A percentile compares a stretch with the other conserved stretches of the same genome.
Conservation (phyloP, 179 eudicot species). For the Patellifolia procumbens region DNA sequence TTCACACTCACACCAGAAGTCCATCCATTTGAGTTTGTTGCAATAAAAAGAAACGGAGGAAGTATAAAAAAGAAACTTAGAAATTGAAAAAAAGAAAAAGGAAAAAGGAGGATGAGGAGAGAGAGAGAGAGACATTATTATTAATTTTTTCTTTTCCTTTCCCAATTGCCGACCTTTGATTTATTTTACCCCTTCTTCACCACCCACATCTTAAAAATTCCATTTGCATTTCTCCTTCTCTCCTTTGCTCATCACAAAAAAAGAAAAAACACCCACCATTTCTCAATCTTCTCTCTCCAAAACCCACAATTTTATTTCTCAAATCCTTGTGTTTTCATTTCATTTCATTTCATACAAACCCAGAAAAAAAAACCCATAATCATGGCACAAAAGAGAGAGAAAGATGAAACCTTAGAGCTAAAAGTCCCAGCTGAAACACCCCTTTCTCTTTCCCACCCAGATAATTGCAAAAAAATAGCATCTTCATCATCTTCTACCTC, state of each 20-base stretch:
- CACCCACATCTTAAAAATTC: slow-evolving; percentile 3
- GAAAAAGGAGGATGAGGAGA: no score
- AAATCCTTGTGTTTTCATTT: neutral
- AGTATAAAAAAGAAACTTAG: no score
- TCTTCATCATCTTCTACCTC: slow-evolving; percentile 16
- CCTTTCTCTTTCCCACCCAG: slow-evolving; percentile 17
- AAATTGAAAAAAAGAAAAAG: no score
- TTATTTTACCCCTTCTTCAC: slow-evolving; percentile 21
- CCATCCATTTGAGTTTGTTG: no score
- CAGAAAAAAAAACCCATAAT: neutral
- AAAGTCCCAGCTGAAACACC: slow-evolving; percentile 42
- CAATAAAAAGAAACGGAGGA: no score
- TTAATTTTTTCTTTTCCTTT: neutral
- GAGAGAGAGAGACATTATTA: no score
- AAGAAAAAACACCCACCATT: neutral
- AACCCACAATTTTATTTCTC: slow-evolving; percentile 6
- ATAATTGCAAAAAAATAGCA: slow-evolving; percentile 20
- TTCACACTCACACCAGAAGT: no score
- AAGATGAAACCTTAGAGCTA: slow-evolving; percentile 64
- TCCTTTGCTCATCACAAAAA: neutral
- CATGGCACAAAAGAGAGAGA: slow-evolving; percentile 73
- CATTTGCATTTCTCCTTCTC: neutral
- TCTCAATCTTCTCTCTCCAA: slow-evolving; percentile 11
- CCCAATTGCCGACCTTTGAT: slow-evolving; percentile 36
- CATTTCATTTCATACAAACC: no score